Conservation (phyloP, 2,329 filamentous ascomycete genomes). For the Helminthosporium solani region DNA sequence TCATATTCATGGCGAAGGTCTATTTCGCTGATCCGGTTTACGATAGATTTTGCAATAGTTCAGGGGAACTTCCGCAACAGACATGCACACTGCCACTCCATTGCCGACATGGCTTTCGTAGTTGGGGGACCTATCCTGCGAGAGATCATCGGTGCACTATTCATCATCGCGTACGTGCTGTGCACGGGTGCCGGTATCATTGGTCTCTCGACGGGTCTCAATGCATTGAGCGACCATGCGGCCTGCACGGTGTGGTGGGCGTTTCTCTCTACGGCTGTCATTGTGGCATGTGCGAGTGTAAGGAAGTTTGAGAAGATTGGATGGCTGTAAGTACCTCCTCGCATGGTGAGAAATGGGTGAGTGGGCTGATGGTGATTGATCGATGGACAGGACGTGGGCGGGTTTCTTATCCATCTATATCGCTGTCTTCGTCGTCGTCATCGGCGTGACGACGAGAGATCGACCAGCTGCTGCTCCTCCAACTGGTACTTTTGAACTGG, state of each 20-base stretch:
- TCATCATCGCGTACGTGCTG: slow-evolving; percentile 59
- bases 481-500: slow-evolving; percentile 60
- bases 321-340: too few relatives aligned
- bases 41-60: slow-evolving; percentile 47
- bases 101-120: slow-evolving; percentile 58
- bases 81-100: slow-evolving; percentile 53
- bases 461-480: slow-evolving; percentile 62
- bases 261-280: slow-evolving; percentile 51
- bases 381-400: too few relatives aligned
- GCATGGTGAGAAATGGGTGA: too few relatives aligned
- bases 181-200: slow-evolving; percentile 58
- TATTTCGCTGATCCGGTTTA: neutral
- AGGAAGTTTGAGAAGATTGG: slow-evolving; percentile 63
- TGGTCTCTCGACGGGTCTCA: slow-evolving; percentile 59
- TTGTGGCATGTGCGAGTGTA: slow-evolving; percentile 48
- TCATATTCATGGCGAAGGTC: neutral
- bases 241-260: slow-evolving; percentile 61
- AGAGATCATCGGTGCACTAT: slow-evolving; percentile 56
- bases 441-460: slow-evolving; percentile 59
- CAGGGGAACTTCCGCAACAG: slow-evolving; percentile 53
- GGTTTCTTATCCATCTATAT: too few relatives aligned
- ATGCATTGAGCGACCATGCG: slow-evolving; percentile 59
- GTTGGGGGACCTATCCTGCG: slow-evolving; percentile 53
- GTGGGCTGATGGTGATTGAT: slow-evolving; percentile 53
- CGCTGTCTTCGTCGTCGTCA: too few relatives aligned